A percentile compares a stretch with the other conserved stretches of the same genome.
Conservation (phyloP, 345 rosid genomes). For the Murraya paniculata region DNA sequence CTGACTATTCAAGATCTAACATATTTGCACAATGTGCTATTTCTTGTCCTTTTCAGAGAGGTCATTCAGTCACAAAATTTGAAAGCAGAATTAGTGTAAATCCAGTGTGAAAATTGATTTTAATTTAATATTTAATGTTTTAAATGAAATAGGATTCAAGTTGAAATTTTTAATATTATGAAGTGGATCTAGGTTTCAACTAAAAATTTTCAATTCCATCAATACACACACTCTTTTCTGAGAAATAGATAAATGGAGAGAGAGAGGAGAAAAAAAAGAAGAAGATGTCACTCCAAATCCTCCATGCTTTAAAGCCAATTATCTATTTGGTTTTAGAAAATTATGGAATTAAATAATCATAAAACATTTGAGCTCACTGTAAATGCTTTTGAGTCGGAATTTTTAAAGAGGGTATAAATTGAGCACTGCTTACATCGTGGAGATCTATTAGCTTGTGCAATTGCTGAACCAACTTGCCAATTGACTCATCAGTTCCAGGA, state of each 20-base stretch:
- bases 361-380: neutral
- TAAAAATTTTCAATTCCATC: neutral
- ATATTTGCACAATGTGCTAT: neutral
- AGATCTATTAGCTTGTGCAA: constrained; percentile 65
- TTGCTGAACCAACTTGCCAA: constrained; percentile 63
- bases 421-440: constrained; percentile 48
- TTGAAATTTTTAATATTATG: neutral
- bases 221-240: neutral
- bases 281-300: neutral
- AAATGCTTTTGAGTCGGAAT: too few relatives aligned
- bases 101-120: neutral
- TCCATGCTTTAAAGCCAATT: neutral
- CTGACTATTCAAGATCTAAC: neutral
- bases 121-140: neutral
- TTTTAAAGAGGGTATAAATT: neutral
- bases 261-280: too few relatives aligned
- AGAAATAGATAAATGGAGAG: neutral
- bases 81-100: neutral
- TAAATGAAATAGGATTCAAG: neutral
- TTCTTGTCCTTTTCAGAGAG: neutral
- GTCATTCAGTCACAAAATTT: neutral
- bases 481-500: constrained; percentile 72
- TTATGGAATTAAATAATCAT: neutral
- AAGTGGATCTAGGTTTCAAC: neutral
- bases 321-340: neutral